Evolutionary conservation across 1,139 yeast genomes (phyloP), one percentile per base, ranked within the genome.

Genomic region (Hanseniaspora gamundiae): DNA sequence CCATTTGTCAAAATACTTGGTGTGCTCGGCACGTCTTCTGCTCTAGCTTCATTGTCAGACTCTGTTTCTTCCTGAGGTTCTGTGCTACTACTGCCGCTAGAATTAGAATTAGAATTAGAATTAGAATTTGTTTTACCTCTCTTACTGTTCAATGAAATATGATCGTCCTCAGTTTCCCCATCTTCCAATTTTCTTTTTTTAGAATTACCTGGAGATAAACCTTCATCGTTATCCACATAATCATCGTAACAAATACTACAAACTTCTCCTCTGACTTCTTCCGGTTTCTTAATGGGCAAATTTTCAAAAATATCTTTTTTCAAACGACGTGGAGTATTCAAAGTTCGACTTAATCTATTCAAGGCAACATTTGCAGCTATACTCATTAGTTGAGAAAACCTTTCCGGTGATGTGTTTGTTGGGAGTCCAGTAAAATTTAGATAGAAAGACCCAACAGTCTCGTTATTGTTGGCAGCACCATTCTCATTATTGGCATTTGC

Each of bases 201-300:
- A 4, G 16, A 16, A n/a, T 30, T n/a, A n/a, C 17, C 17, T 4
- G 17, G 10, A 30, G 35, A 14, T 11, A 17, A 17, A 17, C 9
- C 14, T 13, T 35, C 24, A 10, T 35, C 26, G 11, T 51, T 54
- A 42, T 49, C 57, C n/a, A 52, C 71, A 53, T 69, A 79, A 13
- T 66, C 65, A 30, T 80, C 88, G 53, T 77, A 79, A 59, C 91
- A 81, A 35, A 81, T 78, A n/a, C 85, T 67, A 53, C 91, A 81
- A 3, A 62, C 62, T 13, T 55, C 57, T n/a, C 61, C 60, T 4
- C 63, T 66, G 27, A 68, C 49, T 2, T 67, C 69, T 1, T 55
- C 52, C 1, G 60, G 45, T 4, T 55, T 50, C 36, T 65, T 61
- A 0, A 63, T 56, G 2, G 74, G 73, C 47, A 76, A 68, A 5